A percentile compares a stretch with the other conserved stretches of the same genome.
Evolutionary conservation across 352 stramenopile genomes (phyloP).

Genomic region (Phytophthora pistaciae): DNA sequence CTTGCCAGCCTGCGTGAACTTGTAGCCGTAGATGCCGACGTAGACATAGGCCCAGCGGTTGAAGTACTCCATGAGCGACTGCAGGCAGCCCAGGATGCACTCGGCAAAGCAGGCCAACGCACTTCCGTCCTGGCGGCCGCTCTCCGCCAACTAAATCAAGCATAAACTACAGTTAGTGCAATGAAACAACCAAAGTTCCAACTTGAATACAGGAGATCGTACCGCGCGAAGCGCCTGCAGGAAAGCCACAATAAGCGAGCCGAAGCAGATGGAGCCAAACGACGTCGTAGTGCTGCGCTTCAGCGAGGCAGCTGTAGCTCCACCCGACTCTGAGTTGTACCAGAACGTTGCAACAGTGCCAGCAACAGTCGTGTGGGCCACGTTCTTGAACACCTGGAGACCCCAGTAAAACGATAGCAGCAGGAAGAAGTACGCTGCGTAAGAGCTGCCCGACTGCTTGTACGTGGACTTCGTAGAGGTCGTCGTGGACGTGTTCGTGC

Average conservation of each 20-base stretch:
- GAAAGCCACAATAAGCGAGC: constrained; percentile 94
- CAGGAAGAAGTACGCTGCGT: constrained; percentile 55
- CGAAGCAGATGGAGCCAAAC: constrained; percentile 97
- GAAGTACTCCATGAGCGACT: constrained; percentile 93
- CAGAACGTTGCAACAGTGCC: constrained; percentile 97
- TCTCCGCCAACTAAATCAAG: constrained; percentile 66
- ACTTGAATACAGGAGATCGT: constrained; percentile 12
- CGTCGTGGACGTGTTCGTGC: constrained; percentile 23
- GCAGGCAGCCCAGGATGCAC: constrained; percentile 84
- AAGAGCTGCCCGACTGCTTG: constrained; percentile 44
- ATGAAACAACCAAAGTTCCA: background rate
- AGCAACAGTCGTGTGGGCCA: constrained; percentile 93
- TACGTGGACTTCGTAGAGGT: constrained; percentile 41
- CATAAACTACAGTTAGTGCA: constrained; percentile 7
- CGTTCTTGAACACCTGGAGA: constrained; percentile 92
- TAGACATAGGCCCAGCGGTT: constrained; percentile 96
- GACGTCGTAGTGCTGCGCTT: constrained; percentile 90
- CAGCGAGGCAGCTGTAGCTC: constrained; percentile 87
- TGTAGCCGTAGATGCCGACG: constrained; percentile 95
- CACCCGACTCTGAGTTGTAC: constrained; percentile 90
- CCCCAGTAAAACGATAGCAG: constrained; percentile 96
- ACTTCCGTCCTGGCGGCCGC: constrained; percentile 73
- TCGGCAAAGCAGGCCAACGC: constrained; percentile 81
- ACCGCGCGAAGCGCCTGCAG: constrained; percentile 89
- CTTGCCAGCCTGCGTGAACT: constrained; percentile 93